Conservation (phyloP, 2,329 filamentous ascomycete genomes). For the Trichoderma gracile region DNA sequence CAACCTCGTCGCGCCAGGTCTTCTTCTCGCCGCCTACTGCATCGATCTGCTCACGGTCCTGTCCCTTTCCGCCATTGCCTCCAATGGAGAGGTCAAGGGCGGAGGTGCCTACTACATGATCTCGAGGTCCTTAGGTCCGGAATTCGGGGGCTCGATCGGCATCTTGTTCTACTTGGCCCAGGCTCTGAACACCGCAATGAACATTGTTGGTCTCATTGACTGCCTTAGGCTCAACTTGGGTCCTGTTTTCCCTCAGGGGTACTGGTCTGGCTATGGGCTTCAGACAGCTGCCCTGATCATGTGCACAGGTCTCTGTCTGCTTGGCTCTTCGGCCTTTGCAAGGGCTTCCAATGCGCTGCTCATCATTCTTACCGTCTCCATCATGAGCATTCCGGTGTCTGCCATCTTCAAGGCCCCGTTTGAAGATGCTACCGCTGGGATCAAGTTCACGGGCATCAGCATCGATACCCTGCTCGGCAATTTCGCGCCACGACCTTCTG, state of each 20-base stretch:
- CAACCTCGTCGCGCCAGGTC: slow-evolving; percentile 47
- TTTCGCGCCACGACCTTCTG: slow-evolving; percentile 67
- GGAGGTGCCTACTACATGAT: slow-evolving; percentile 89
- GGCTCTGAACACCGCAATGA: slow-evolving; percentile 82
- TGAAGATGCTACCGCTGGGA: slow-evolving; percentile 57
- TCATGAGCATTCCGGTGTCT: slow-evolving; percentile 81
- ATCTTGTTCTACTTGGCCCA: slow-evolving; percentile 90
- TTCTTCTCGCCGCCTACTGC: slow-evolving; percentile 73
- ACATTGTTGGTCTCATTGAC: slow-evolving; percentile 82
- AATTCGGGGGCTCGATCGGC: slow-evolving; percentile 87
- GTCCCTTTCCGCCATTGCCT: slow-evolving; percentile 84
- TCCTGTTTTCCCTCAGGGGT: slow-evolving; percentile 64
- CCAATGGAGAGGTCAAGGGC: slow-evolving; percentile 84
- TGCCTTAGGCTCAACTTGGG: slow-evolving; percentile 78
- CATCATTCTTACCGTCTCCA: slow-evolving; percentile 68
- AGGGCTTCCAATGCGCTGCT: slow-evolving; percentile 77
- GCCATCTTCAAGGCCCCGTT: slow-evolving; percentile 69
- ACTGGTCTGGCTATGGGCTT: slow-evolving; percentile 77
- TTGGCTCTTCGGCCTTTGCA: slow-evolving; percentile 78
- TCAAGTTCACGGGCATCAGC: slow-evolving; percentile 78
- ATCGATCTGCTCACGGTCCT: slow-evolving; percentile 84
- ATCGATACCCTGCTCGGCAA: slow-evolving; percentile 71
- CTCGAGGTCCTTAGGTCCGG: slow-evolving; percentile 79
- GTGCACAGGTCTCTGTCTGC: slow-evolving; percentile 74
- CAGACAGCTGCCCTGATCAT: slow-evolving; percentile 68